Base-by-base conservation (phyloP, 108 stramenopile genomes). In the Hondaea fermentalgiana region DNA sequence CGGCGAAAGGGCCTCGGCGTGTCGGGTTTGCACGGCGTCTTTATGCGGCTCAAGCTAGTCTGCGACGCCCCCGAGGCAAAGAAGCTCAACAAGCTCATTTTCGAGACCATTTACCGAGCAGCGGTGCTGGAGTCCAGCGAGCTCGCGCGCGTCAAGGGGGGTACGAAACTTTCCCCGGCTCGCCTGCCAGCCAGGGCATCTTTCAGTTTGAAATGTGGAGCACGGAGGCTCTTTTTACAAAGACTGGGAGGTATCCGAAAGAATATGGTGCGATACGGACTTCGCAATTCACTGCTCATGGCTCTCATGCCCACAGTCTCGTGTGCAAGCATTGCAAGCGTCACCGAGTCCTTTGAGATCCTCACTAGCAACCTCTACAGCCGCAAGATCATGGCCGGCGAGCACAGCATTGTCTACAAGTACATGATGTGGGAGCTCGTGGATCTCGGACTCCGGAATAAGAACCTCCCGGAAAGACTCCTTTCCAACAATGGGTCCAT, bases 261-360 rank as follows among this genome's bases (percentile, higher is more conserved):
- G 43, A 93, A 94, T n/a, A 96, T 99, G 25, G 91, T 93, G 44
- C 64, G 87, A 57, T 88, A 90, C 44, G 98, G 98, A 17, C 87
- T 99, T 21, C 90, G 98, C 55, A 99, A 99, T 90, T 98, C 98
- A 4, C 93, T 99, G 35, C 91, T 99, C 4, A 89, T 98, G 6
- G 98, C 98, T 17, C 98, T 97, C 21, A 99, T 99, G 98, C 98
- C 98, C 72, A 99, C 98, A 8, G 98, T 97, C 53, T 98, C 97
- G 5, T 98, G 97, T 0, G 96, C 96, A 69, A 97, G 98, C 91
- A 97, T 99, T 60, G 91, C 97, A 69, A 98, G 98, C 25, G 97
- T 97, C 72, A 98, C 98, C 91, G 98, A 99, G 90, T 97, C 97
- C 88, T 95, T 97, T 87, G 98, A 99, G 92, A 98, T 98, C 12